Conservation (phyloP, 148 eudicot species). For the Diospyros lotus region DNA sequence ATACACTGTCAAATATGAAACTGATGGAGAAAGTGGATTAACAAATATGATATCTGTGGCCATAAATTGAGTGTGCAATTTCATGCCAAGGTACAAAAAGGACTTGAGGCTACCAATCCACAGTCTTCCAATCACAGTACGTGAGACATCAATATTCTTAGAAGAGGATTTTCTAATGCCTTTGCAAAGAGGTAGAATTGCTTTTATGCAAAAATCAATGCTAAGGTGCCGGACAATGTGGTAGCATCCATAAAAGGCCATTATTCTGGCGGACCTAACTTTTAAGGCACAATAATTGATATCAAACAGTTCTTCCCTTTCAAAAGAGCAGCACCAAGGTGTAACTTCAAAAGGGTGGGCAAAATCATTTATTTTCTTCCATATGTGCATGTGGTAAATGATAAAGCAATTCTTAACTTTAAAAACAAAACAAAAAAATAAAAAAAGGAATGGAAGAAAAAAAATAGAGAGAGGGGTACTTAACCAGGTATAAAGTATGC, state of each 20-base stretch:
- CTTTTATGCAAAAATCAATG: not conserved
- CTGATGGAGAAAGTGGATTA: not conserved
- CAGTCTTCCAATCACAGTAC: not conserved
- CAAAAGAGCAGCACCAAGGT: not conserved
- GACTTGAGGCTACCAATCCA: not conserved
- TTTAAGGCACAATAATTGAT: not conserved
- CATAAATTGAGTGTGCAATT: too few relatives aligned
- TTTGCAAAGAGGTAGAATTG: not conserved
- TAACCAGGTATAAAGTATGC: constrained; percentile 91
- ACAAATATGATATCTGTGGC: not conserved
- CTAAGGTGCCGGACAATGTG: not conserved
- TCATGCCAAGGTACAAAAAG: not conserved
- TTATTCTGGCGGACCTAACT: not conserved
- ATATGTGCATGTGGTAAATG: not conserved
- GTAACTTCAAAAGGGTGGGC: not conserved
- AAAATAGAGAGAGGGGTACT: constrained; percentile 17
- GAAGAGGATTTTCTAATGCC: constrained; percentile 2
- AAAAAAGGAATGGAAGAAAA: not conserved
- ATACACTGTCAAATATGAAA: not conserved
- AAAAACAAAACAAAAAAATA: not conserved
- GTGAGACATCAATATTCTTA: not conserved
- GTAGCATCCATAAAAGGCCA: not conserved
- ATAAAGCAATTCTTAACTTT: not conserved
- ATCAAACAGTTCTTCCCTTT: not conserved
- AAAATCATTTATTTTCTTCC: not conserved